phyloP scores from a whole-genome alignment of 352 stramenopile genomes.

The Globisporangium perplexum region DNA sequence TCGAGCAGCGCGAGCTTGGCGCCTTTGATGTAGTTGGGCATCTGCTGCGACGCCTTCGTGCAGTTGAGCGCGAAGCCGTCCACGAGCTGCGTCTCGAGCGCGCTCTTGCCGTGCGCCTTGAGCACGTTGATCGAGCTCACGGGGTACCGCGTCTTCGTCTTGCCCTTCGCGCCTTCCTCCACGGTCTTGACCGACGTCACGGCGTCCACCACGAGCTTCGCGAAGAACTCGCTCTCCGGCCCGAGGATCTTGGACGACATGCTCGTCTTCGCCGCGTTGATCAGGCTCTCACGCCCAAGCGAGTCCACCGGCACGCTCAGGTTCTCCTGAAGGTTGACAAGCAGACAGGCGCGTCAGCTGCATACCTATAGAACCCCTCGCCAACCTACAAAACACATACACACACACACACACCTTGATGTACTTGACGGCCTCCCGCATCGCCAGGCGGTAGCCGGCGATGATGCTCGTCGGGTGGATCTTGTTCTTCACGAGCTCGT shows the following conservation, averaged over 20 bases:
- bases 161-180: constrained; percentile 76
- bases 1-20: constrained; percentile 97
- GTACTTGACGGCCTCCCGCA: constrained; percentile 98
- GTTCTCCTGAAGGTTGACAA: constrained; percentile 56
- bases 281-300: constrained; percentile 92
- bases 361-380: background rate
- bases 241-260: constrained; percentile 99
- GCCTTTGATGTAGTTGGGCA: constrained; percentile 94
- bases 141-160: constrained; percentile 91
- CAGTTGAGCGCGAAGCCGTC: constrained; percentile 97
- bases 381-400: background rate
- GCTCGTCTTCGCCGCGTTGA: constrained; percentile 97
- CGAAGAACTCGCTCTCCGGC: constrained; percentile 96
- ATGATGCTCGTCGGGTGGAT: constrained; percentile 99
- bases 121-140: constrained; percentile 99
- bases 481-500: constrained; percentile 97
- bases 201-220: constrained; percentile 96
- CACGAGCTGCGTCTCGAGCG: constrained; percentile 89
- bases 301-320: constrained; percentile 94
- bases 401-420: constrained; percentile 76
- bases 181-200: constrained; percentile 96
- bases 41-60: constrained; percentile 95
- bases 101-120: constrained; percentile 93
- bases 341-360: background rate
- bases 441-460: constrained; percentile 96